Base-by-base conservation (phyloP, 2,329 filamentous ascomycete genomes). In the Curvularia eragrostidis region DNA sequence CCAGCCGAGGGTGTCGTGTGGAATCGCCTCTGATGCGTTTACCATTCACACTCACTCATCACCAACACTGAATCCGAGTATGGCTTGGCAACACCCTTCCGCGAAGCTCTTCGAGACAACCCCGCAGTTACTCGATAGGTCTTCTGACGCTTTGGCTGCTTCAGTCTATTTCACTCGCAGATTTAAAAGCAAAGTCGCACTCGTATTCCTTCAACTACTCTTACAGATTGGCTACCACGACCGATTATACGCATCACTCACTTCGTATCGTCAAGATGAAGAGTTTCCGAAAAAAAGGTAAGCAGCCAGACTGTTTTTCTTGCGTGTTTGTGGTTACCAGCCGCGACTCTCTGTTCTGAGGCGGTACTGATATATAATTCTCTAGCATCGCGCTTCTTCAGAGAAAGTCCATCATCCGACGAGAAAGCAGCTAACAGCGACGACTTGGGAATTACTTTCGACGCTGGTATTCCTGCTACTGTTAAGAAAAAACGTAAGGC, bases 331-430 rank as follows among this genome's bases (percentile, higher is more conserved):
- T 32, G n/a, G 5, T 28, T 24, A 7, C 36, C n/a, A 13, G 23
- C 24, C 5, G 12, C 48, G 6, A 12, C 28, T 28, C n/a, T 5
- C 9, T 21, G 21, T 13, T 10, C 10, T 41, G 9, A 18, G 2
- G 5, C 5, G 13, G 19, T 19, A 28, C 44, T 61, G 23, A 59
- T 28, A 28, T 15, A 13, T 10, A 24, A 2, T 5, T 1, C 21
- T 1, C 2, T 28, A 70, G 68, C 65, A 18, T 71, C 66, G 32
- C 63, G 56, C n/a, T 64, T 67, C 52, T 70, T 70, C 54, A 60
- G 56, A 36, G 56, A 63, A n/a, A 46, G 48, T 21, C 60, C 59
- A 5, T 62, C 43, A 46, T 55, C 57, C n/a, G 63, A 71, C 23
- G 65, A 67, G 48, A 62, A 58, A 34, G 51, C 48, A 5, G 65